phyloP scores from a whole-genome alignment of 2,329 filamentous ascomycete species.

The Fusarium sp. region DNA sequence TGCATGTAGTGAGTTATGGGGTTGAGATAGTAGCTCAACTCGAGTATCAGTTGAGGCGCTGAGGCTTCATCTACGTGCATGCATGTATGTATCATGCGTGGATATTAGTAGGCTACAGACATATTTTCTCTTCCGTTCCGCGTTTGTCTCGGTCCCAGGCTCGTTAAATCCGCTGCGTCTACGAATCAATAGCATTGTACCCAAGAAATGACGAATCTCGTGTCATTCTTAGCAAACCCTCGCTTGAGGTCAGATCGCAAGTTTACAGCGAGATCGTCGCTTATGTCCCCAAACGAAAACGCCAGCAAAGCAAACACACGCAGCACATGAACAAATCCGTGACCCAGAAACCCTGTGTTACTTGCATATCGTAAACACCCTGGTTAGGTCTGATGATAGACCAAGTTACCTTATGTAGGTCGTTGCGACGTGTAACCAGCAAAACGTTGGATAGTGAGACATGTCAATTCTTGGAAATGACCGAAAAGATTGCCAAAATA shows the following conservation, averaged over 20 bases:
- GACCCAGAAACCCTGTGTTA: neutral
- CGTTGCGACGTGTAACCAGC: constrained; percentile 25
- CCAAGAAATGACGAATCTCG: constrained; percentile 10
- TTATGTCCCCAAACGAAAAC: neutral
- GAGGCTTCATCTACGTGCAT: neutral
- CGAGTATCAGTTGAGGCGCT: constrained; percentile 1
- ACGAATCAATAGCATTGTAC: neutral
- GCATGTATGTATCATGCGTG: neutral
- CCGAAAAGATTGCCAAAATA: constrained; percentile 4
- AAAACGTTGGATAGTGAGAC: constrained; percentile 21
- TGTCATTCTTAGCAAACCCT: constrained; percentile 16
- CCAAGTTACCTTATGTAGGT: too few species aligned
- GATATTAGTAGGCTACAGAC: neutral
- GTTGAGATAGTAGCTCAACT: neutral
- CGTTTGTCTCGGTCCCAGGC: neutral
- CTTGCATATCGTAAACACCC: constrained; percentile 6
- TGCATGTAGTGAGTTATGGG: constrained; percentile 1
- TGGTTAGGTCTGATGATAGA: constrained; percentile 19
- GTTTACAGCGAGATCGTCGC: neutral
- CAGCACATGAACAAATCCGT: constrained; percentile 20
- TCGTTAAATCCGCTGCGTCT: neutral
- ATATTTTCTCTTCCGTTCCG: neutral
- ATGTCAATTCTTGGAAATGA: constrained; percentile 12
- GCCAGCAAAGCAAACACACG: neutral
- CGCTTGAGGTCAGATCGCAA: constrained; percentile 3